These are phyloP conservation scores for Candida patagonica DNA, from an alignment of 805 yeast genomes.

Conservation along the genomic window DNA sequence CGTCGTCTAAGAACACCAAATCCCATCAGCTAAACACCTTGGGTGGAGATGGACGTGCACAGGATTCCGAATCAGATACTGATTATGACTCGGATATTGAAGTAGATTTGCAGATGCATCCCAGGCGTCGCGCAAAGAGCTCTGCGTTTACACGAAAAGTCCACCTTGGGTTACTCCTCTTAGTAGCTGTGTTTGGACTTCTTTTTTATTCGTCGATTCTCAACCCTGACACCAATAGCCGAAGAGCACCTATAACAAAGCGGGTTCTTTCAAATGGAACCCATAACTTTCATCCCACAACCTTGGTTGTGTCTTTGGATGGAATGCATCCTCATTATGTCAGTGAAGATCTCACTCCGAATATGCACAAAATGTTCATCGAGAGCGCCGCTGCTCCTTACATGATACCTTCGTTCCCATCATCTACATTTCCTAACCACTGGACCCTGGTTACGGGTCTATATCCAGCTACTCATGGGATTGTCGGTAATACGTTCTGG, in stretches of 20 bases:
- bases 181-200: constrained; percentile 10
- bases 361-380: constrained; percentile 47
- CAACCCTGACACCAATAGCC: neutral
- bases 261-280: constrained; percentile 45
- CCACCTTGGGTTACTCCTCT: constrained; percentile 10
- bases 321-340: constrained; percentile 91
- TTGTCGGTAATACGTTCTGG: constrained; percentile 71
- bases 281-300: constrained; percentile 63
- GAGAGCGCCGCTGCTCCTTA: constrained; percentile 61
- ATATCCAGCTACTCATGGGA: constrained; percentile 76
- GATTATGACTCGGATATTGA: constrained; percentile 14
- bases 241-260: constrained; percentile 6
- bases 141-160: constrained; percentile 5
- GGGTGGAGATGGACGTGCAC: constrained; percentile 1
- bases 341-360: constrained; percentile 57
- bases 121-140: constrained; percentile 10
- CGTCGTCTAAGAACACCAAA: neutral
- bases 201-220: constrained; percentile 10
- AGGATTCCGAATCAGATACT: constrained; percentile 2
- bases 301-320: constrained; percentile 70
- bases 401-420: constrained; percentile 81
- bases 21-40: constrained; percentile 9
- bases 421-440: constrained; percentile 85
- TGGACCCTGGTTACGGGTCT: constrained; percentile 87
- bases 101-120: constrained; percentile 17